A percentile compares a stretch with the other conserved stretches of the same genome.
phyloP scores from a whole-genome alignment of 176 grass and related monocot species.

The Musa schizocarpa region DNA sequence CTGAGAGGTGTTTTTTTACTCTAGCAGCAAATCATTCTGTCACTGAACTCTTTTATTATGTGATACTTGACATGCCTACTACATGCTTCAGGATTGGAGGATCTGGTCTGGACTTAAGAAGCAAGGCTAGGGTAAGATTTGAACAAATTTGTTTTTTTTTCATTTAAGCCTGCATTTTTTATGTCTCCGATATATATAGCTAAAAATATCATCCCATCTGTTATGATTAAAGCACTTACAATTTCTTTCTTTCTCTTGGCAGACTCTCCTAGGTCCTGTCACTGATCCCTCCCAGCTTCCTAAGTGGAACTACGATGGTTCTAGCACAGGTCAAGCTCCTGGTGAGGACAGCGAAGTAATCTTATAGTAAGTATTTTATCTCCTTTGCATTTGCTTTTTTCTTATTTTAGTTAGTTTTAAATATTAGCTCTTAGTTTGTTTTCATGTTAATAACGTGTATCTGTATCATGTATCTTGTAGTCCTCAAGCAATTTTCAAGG shows the following conservation, averaged over 20 bases:
- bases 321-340: slow-evolving; percentile 81
- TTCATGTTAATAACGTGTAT: neutral
- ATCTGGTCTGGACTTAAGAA: slow-evolving; percentile 78
- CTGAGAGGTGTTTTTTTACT: neutral
- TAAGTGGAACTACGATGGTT: slow-evolving; percentile 98
- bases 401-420: neutral
- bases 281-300: slow-evolving; percentile 69
- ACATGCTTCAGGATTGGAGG: slow-evolving; percentile 55
- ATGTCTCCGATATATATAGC: neutral
- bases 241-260: slow-evolving; percentile 11
- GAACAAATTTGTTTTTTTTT: neutral
- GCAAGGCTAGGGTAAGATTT: slow-evolving; percentile 72
- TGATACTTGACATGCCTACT: neutral
- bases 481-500: slow-evolving; percentile 78
- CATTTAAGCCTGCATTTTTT: neutral
- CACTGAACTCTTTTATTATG: neutral
- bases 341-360: slow-evolving; percentile 84
- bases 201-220: neutral
- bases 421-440: neutral
- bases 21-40: neutral
- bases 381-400: neutral
- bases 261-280: slow-evolving; percentile 70
- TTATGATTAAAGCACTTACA: neutral
- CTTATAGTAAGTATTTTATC: slow-evolving; percentile 40
- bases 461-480: slow-evolving; percentile 21